Base-by-base conservation (phyloP, 2,329 filamentous ascomycete species). In the Epichloe hybrida region DNA sequence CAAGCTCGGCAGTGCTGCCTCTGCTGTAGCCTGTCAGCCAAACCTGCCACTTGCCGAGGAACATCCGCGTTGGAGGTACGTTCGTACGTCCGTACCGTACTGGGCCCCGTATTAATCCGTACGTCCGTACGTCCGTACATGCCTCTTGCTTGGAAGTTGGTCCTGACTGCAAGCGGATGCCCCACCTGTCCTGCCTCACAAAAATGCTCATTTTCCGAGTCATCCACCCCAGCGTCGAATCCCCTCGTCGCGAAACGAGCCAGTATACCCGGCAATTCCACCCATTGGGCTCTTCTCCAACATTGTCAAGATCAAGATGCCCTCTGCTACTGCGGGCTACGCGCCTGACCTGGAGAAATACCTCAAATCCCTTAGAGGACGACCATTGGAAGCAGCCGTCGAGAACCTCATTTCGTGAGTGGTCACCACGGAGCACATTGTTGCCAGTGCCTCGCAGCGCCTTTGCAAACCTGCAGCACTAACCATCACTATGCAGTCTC, bases 361-460 rank as follows among this genome's bases (percentile, higher is more conserved):
- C 61, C 77, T 94, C 56, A 87, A 85, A 62, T 84, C 84, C 12
- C 75, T 95, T 55, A 91, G 88, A 64, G 77, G 78, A 37, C 83
- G 81, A 50, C 76, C 83, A 34, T 77, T 93, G 50, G 89, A 95
- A 58, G 80, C 84, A 41, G 90, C 88, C 8, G 84, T 94, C 56
- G 89, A 96, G 66, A 81, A 80, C 56, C 77, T 95, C 54, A 82
- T 91, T 59, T 87, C 86, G 88, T 94, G 69, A 64, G 81, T 69
- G 54, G 46, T 50, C 52, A 55, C 49, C 52, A 20, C 36, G 23
- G 15, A 31, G 5, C 21, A 27, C 21, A 4, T 11, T 3, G 11
- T 39, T 5, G 13, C 6, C 21, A n/a, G 4, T 20, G 43, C 43
- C 36, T 34, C 31, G 37, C n/a, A 31, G 37, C 37, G 35, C 21